These are phyloP conservation scores for Penicillium ochrochloron DNA, from an alignment of 495 filamentous ascomycete genomes.

Conservation along the genomic window DNA sequence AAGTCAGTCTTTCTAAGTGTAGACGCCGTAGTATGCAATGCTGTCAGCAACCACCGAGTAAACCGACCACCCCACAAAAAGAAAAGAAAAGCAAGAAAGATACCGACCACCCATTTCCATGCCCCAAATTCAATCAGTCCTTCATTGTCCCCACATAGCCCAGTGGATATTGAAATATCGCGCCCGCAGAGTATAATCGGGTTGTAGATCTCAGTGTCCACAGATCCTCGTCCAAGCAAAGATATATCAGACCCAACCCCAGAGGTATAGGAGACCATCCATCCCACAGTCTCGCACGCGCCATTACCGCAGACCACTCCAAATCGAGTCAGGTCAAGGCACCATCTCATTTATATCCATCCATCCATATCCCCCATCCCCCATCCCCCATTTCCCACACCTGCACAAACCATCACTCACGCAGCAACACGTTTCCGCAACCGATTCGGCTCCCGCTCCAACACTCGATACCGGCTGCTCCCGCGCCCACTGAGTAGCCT, in stretches of 20 bases:
- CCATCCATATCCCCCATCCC: not conserved
- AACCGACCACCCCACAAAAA: not conserved
- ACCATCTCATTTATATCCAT: not conserved
- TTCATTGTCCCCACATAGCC: not conserved
- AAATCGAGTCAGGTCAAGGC: not conserved
- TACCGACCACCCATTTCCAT: not conserved
- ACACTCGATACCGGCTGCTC: slow-evolving; percentile 45
- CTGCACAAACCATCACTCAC: slow-evolving; percentile 10
- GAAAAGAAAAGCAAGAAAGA: not conserved
- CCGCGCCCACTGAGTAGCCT: slow-evolving; percentile 44
- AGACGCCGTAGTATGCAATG: slow-evolving; percentile 11
- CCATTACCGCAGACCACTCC: not conserved
- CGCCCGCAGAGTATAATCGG: not conserved
- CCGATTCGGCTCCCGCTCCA: slow-evolving; percentile 52
- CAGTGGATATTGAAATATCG: not conserved
- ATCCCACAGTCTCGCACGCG: not conserved
- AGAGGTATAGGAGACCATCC: not conserved
- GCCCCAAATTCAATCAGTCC: not conserved
- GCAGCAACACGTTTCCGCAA: slow-evolving; percentile 43
- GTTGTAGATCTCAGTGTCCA: not conserved
- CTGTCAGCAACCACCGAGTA: not conserved
- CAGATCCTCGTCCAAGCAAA: not conserved
- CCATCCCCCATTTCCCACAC: not conserved
- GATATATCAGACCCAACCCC: not conserved
- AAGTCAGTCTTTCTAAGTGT: not conserved